Evolutionary conservation across 2,329 filamentous ascomycete species (phyloP), one percentile per base, ranked within the genome.

Genomic region (Xylaria hypoxylon): DNA sequence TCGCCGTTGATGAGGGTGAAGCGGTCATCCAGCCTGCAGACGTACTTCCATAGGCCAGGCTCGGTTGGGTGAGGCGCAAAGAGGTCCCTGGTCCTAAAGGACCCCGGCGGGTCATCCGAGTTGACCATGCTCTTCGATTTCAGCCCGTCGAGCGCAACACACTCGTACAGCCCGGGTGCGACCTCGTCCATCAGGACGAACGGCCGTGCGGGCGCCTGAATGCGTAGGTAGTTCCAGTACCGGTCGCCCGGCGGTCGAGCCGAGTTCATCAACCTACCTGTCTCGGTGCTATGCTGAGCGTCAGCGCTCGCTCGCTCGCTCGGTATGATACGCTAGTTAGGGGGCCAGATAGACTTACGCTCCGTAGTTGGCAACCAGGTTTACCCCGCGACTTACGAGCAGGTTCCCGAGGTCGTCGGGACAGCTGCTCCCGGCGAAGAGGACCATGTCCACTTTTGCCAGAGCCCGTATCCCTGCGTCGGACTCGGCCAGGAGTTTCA

Each of bases 401-500:
- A 75, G 73, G 69, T 87, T 80, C 0, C 86, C 86, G 1, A 87
- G 74, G 5, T 83, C 82, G 67, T 87, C 84, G 0, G 85, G 85
- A 66, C 83, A 86, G 31, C 82, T 80, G 44, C 84, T 85, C 1
- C 85, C 85, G 11, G 81, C 84, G 50, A 82, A 85, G 66, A 83
- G 78, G 26, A 87, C 84, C 3, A 84, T 73, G 55, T 83, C 80
- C 28, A 82, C 77, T 15, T 74, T 77, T 10, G 76, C 77, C 42
- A 87, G 73, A 11, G 75, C 76, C 3, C 80, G 74, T 6, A 87
- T 79, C 0, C 86, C 87, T 11, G 83, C 81, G 1, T 82, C 77
- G 0, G 82, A 82, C 72, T 89, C 87, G 0, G 83, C 82, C 0
- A 89, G 78, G 1, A 89, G 76, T 68, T 88, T 87, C 44, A 89